Percentiles rank a stretch among this genome's conserved stretches.
Evolutionary conservation across 1,139 yeast species (phyloP).

Genomic region (Suhomyces atakaporum): DNA sequence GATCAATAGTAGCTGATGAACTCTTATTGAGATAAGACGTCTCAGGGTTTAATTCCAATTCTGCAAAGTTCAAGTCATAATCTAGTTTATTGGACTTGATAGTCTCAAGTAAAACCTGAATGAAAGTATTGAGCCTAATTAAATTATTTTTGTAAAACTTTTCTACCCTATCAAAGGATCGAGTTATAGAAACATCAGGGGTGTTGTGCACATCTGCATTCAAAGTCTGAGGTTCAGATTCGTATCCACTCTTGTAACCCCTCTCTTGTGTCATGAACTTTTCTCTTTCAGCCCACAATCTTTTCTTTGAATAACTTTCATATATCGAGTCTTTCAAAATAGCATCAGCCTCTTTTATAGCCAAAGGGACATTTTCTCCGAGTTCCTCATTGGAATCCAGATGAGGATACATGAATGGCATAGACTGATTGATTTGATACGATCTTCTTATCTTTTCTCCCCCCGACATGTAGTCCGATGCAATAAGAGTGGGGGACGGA

Average conservation of each 20-base stretch:
- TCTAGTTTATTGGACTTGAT: slow-evolving; percentile 52
- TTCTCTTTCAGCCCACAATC: slow-evolving; percentile 72
- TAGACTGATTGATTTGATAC: slow-evolving; percentile 75
- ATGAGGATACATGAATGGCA: slow-evolving; percentile 76
- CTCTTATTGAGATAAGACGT: slow-evolving; percentile 28
- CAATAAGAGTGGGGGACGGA: slow-evolving; percentile 78
- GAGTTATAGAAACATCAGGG: background rate
- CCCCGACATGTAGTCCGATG: slow-evolving; percentile 54
- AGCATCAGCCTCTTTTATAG: slow-evolving; percentile 72
- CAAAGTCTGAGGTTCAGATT: background rate
- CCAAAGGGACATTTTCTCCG: slow-evolving; percentile 55
- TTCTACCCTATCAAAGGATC: slow-evolving; percentile 60
- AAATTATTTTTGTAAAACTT: slow-evolving; percentile 54
- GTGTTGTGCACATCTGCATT: slow-evolving; percentile 6
- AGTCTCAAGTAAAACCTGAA: slow-evolving; percentile 63
- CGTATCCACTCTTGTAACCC: slow-evolving; percentile 52
- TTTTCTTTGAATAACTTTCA: slow-evolving; percentile 64
- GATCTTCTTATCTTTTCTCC: slow-evolving; percentile 71
- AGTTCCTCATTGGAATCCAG: slow-evolving; percentile 19
- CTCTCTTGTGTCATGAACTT: slow-evolving; percentile 75
- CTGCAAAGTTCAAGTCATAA: slow-evolving; percentile 38
- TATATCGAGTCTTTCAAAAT: slow-evolving; percentile 63
- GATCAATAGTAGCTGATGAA: slow-evolving; percentile 11
- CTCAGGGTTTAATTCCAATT: slow-evolving; percentile 41
- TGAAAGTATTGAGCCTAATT: slow-evolving; percentile 60